phyloP scores from a whole-genome alignment of 1,139 yeast species.

The Hemisphaericaspora xylofermentans region DNA sequence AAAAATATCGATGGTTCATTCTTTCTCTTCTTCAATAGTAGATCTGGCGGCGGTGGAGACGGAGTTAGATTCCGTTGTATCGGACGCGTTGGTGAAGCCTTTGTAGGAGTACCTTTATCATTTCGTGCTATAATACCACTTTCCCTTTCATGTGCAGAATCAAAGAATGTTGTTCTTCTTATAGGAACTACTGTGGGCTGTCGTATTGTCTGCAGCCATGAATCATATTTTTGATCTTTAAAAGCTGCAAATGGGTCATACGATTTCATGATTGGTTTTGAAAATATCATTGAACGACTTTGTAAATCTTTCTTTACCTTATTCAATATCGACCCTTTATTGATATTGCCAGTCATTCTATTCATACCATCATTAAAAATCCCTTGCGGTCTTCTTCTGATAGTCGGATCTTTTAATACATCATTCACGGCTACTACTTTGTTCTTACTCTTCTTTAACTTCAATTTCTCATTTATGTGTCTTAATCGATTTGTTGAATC shows the following conservation, averaged over 20 bases:
- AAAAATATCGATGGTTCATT: conserved; percentile 26
- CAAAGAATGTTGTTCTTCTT: conserved; percentile 12
- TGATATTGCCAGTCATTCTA: conserved; percentile 5
- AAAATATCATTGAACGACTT: conserved; percentile 35
- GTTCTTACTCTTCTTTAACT: conserved; percentile 45
- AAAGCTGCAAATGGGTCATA: conserved; percentile 31
- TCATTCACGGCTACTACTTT: conserved; percentile 44
- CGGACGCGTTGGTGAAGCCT: background rate
- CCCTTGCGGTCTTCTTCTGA: conserved; percentile 21
- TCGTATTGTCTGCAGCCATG: background rate
- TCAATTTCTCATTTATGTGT: conserved; percentile 39
- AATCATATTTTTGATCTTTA: conserved; percentile 6
- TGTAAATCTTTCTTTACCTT: conserved; percentile 37
- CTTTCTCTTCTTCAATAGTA: conserved; percentile 13
- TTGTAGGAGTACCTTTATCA: conserved; percentile 4
- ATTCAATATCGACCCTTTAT: conserved; percentile 32
- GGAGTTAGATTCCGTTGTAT: background rate
- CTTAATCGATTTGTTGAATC: conserved; percentile 52
- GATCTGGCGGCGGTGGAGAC: conserved; percentile 5
- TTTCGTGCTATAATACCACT: background rate
- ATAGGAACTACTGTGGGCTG: background rate
- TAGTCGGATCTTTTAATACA: conserved; percentile 40
- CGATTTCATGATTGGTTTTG: conserved; percentile 15
- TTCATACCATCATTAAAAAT: conserved; percentile 2
- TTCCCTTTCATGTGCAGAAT: conserved; percentile 3